Conservation (phyloP, 305 asterid genomes). For the Rubia occidens region DNA sequence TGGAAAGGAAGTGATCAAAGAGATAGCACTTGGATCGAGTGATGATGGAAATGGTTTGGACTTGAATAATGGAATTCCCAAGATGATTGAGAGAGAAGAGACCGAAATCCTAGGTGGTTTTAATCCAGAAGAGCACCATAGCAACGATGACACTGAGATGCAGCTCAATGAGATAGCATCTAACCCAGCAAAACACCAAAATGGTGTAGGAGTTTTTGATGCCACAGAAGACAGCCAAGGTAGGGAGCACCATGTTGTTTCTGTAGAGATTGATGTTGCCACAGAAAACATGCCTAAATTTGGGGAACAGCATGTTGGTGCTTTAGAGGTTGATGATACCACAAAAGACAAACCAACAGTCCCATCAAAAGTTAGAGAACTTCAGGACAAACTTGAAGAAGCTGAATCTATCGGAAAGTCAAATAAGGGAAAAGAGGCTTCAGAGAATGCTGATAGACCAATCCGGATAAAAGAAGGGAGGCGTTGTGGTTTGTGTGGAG, state of each 20-base stretch:
- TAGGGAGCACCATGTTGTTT: conserved; percentile 27
- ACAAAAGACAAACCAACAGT: neutral
- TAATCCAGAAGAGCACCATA: conserved; percentile 31
- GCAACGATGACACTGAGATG: conserved; percentile 26
- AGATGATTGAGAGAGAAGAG: conserved; percentile 28
- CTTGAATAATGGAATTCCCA: conserved; percentile 22
- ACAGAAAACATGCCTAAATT: conserved; percentile 2
- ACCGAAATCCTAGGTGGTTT: conserved; percentile 25
- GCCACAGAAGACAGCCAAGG: conserved; percentile 17
- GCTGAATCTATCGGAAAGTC: conserved; percentile 27
- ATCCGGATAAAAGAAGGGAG: conserved; percentile 69
- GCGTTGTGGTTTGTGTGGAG: conserved; percentile 91
- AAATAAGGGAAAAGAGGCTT: conserved; percentile 21
- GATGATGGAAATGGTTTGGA: conserved; percentile 28
- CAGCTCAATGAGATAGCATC: conserved; percentile 26
- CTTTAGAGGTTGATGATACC: conserved; percentile 18
- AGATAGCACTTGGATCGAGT: conserved; percentile 29
- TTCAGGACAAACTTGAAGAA: conserved; percentile 32
- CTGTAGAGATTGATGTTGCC: conserved; percentile 18
- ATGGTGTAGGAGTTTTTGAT: conserved; percentile 21
- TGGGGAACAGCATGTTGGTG: conserved; percentile 20
- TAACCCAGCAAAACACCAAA: conserved; percentile 26
- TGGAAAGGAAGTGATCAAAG: conserved; percentile 26
- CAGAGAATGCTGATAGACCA: conserved; percentile 33
- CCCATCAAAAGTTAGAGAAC: conserved; percentile 28